Evolutionary conservation across 345 rosid species (phyloP).

Genomic region (Citrus reticulata): DNA sequence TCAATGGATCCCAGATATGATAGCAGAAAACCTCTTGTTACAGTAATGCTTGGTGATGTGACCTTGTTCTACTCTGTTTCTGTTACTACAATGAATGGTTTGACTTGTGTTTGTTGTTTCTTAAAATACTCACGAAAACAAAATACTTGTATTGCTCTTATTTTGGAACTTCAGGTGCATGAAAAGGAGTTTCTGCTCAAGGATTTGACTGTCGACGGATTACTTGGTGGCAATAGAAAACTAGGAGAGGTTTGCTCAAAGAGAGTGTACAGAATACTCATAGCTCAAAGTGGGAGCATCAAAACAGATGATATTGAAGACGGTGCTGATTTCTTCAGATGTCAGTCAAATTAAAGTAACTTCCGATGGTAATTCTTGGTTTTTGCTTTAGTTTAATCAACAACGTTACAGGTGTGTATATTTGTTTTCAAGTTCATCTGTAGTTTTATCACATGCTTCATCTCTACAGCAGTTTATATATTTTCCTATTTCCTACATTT

Average conservation of each 20-base stretch:
- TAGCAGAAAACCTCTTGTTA: neutral
- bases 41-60: neutral
- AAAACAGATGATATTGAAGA: slow-evolving; percentile 83
- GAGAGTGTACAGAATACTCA: slow-evolving; percentile 77
- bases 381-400: neutral
- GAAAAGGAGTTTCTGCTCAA: slow-evolving; percentile 85
- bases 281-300: slow-evolving; percentile 66
- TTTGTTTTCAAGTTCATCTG: neutral
- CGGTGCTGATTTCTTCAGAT: slow-evolving; percentile 79
- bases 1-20: neutral
- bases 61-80: no score
- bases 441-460: neutral
- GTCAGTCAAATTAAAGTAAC: slow-evolving; percentile 6
- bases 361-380: neutral
- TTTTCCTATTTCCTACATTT: neutral
- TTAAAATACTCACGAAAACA: neutral
- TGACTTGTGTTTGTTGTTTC: neutral
- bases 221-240: slow-evolving; percentile 63
- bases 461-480: neutral
- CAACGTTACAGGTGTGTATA: neutral
- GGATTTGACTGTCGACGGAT: slow-evolving; percentile 70
- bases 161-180: slow-evolving; percentile 51
- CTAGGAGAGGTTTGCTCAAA: slow-evolving; percentile 87
- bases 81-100: neutral
- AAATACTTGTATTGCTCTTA: neutral